A percentile compares a stretch with the other conserved stretches of the same genome.
These are phyloP conservation scores for Mollisiaceae sp. DNA, from an alignment of 2,329 filamentous ascomycete genomes.

Conservation along the genomic window DNA sequence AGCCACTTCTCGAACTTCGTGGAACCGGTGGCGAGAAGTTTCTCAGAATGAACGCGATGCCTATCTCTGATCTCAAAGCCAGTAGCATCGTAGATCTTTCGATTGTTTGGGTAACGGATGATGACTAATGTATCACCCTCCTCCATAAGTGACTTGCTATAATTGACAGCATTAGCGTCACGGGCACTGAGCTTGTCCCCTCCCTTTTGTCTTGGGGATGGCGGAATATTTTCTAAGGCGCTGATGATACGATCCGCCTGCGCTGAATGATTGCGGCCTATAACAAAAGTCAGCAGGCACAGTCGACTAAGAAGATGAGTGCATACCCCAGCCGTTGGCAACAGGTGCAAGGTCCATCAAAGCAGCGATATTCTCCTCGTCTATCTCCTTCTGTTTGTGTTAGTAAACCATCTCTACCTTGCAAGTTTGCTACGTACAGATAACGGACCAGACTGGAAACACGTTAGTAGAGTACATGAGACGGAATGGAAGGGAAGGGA, in stretches of 20 bases:
- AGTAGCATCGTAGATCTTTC: constrained; percentile 33
- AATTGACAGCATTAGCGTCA: constrained; percentile 29
- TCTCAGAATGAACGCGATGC: constrained; percentile 53
- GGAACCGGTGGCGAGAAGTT: constrained; percentile 53
- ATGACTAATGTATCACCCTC: constrained; percentile 53
- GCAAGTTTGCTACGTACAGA: neutral
- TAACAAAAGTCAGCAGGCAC: neutral
- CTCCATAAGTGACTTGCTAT: constrained; percentile 28
- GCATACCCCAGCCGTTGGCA: neutral
- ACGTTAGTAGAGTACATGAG: neutral
- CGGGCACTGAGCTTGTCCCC: constrained; percentile 12
- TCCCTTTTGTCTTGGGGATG: neutral
- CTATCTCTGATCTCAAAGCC: constrained; percentile 41
- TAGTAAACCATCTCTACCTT: neutral
- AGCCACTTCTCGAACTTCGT: constrained; percentile 54
- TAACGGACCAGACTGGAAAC: neutral
- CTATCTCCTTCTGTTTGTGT: neutral
- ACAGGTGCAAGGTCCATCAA: neutral
- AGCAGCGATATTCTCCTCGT: neutral
- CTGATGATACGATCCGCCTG: neutral
- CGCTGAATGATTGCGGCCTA: neutral
- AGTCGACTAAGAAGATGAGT: neutral
- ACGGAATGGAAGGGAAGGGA: neutral
- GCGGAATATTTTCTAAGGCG: neutral
- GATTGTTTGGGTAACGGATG: constrained; percentile 45